Percentiles rank a stretch among this genome's conserved stretches.
Evolutionary conservation across 2,329 filamentous ascomycete species (phyloP).

Genomic region (Macrophomina phaseolina): DNA sequence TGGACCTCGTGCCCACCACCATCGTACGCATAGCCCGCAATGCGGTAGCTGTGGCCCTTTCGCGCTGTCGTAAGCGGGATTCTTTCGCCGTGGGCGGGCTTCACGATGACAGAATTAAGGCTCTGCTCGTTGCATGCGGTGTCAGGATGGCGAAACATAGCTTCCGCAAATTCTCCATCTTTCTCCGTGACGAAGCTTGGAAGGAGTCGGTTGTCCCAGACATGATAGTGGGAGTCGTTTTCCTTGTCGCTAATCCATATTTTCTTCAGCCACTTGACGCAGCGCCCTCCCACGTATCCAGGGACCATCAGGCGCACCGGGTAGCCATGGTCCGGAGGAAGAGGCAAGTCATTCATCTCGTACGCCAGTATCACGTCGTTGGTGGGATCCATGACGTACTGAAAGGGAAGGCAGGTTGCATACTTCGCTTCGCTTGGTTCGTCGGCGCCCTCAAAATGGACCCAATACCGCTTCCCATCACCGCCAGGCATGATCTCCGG

Average conservation of each 20-base stretch:
- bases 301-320: constrained; percentile 60
- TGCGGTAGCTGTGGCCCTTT: constrained; percentile 50
- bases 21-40: constrained; percentile 57
- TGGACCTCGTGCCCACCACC: constrained; percentile 58
- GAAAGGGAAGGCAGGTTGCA: constrained; percentile 59
- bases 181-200: constrained; percentile 57
- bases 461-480: constrained; percentile 44
- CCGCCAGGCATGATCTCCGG: constrained; percentile 36
- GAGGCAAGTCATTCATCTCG: constrained; percentile 58
- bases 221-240: constrained; percentile 53
- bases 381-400: constrained; percentile 50
- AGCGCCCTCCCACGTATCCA: constrained; percentile 59
- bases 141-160: constrained; percentile 56
- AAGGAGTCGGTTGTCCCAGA: constrained; percentile 57
- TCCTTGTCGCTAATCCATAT: constrained; percentile 41
- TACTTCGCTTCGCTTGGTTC: constrained; percentile 54
- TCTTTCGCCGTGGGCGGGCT: constrained; percentile 54
- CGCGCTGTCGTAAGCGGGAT: constrained; percentile 47
- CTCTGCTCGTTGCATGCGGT: constrained; percentile 58
- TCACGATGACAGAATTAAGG: constrained; percentile 55
- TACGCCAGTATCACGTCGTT: constrained; percentile 56
- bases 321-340: constrained; percentile 57
- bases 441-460: constrained; percentile 59
- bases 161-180: constrained; percentile 54
- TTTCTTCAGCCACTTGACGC: constrained; percentile 62